These are phyloP conservation scores for Trichoderma sp. DNA, from an alignment of 2,329 filamentous ascomycete species.

Conservation along the genomic window DNA sequence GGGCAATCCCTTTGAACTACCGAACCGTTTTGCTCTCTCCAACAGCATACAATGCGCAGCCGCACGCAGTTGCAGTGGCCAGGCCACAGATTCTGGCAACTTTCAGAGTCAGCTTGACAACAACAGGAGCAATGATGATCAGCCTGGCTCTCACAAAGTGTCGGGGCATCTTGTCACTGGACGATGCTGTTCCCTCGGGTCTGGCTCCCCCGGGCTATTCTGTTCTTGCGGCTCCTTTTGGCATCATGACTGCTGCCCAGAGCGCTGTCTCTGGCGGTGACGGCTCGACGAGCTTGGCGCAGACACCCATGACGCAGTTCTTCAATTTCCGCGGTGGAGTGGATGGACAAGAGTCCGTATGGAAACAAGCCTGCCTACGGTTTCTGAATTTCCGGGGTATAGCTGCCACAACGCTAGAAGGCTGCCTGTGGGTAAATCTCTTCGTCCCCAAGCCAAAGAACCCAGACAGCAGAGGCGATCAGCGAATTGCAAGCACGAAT, in stretches of 20 bases:
- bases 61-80: conserved; percentile 31
- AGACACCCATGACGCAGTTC: conserved; percentile 57
- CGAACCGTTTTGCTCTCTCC: conserved; percentile 54
- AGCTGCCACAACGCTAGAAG: conserved; percentile 47
- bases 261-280: conserved; percentile 30
- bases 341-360: conserved; percentile 48
- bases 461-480: conserved; percentile 47
- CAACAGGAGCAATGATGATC: conserved; percentile 56
- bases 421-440: conserved; percentile 55
- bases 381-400: conserved; percentile 56
- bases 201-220: conserved; percentile 47
- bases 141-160: conserved; percentile 52
- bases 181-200: conserved; percentile 47
- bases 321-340: conserved; percentile 46
- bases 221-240: conserved; percentile 59
- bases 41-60: conserved; percentile 27
- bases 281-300: conserved; percentile 45
- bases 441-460: conserved; percentile 51
- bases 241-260: conserved; percentile 43
- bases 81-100: conserved; percentile 48
- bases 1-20: conserved; percentile 56
- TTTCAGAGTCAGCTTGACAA: conserved; percentile 58
- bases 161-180: conserved; percentile 51
- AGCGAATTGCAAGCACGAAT: conserved; percentile 42
- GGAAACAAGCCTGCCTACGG: conserved; percentile 55